Evolutionary conservation across 106 monocot species (phyloP).

Genomic region (Dactylorhiza incarnata): DNA sequence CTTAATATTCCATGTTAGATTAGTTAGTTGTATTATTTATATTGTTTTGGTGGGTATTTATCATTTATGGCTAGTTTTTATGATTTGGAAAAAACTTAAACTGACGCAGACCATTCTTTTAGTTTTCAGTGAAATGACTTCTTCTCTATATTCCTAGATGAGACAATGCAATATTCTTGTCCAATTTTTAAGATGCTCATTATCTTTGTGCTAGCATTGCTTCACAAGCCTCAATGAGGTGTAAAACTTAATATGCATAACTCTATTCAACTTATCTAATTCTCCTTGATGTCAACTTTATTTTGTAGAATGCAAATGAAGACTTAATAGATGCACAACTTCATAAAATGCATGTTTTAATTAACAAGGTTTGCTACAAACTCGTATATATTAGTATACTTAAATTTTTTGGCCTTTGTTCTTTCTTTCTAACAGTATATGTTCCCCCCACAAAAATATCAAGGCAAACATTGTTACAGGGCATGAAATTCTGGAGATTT

Average conservation of each 20-base stretch:
- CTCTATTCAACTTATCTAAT: not conserved
- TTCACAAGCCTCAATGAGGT: not conserved
- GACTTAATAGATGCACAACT: conserved; percentile 71
- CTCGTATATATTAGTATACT: too few relatives aligned
- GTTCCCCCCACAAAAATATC: too few relatives aligned
- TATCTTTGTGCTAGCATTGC: not conserved
- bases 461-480: too few relatives aligned
- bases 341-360: conserved; percentile 60
- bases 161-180: conserved; percentile 93
- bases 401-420: too few relatives aligned
- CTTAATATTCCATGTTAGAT: too few relatives aligned
- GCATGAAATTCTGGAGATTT: too few relatives aligned
- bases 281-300: not conserved
- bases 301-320: conserved; percentile 58
- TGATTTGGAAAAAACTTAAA: too few relatives aligned
- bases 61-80: too few relatives aligned
- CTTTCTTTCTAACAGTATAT: too few relatives aligned
- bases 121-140: conserved; percentile 77
- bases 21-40: too few relatives aligned
- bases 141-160: conserved; percentile 86
- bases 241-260: not conserved
- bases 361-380: conserved; percentile 72
- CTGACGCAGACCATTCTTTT: not conserved
- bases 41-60: too few relatives aligned
- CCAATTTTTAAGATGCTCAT: conserved; percentile 69